These are phyloP conservation scores for Samsoniella hepiali DNA, from an alignment of 2,329 filamentous ascomycete species.

Conservation along the genomic window DNA sequence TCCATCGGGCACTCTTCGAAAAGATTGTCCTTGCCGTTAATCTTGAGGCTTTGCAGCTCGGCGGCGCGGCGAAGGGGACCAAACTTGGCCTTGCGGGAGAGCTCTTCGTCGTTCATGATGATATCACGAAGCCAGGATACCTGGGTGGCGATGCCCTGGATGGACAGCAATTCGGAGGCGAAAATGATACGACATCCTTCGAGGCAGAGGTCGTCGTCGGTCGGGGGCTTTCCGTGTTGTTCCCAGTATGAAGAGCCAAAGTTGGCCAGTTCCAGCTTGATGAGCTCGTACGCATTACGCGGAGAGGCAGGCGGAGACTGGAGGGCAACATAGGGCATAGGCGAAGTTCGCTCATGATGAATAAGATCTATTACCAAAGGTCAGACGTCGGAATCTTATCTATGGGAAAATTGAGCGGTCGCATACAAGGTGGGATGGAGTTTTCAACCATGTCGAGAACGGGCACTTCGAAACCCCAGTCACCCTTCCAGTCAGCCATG, in stretches of 20 bases:
- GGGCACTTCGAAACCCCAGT: slow-evolving; percentile 63
- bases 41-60: slow-evolving; percentile 48
- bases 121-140: slow-evolving; percentile 58
- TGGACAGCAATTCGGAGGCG: slow-evolving; percentile 48
- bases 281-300: slow-evolving; percentile 57
- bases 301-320: slow-evolving; percentile 44
- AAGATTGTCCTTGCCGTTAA: slow-evolving; percentile 56
- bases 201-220: slow-evolving; percentile 52
- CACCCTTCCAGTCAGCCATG: slow-evolving; percentile 68
- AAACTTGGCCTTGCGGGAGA: slow-evolving; percentile 45
- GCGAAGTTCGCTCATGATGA: slow-evolving; percentile 58
- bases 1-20: slow-evolving; percentile 58
- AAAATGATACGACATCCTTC: slow-evolving; percentile 59
- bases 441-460: slow-evolving; percentile 64
- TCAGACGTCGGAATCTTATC: slow-evolving; percentile 40
- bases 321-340: slow-evolving; percentile 51
- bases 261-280: slow-evolving; percentile 56
- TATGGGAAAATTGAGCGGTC: slow-evolving; percentile 35
- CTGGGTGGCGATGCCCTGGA: slow-evolving; percentile 36
- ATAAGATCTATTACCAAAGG: slow-evolving; percentile 55
- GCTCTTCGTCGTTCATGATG: slow-evolving; percentile 46
- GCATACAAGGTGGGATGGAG: slow-evolving; percentile 62
- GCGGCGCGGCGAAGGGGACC: slow-evolving; percentile 44
- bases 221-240: slow-evolving; percentile 39
- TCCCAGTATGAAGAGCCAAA: slow-evolving; percentile 47